Evolutionary conservation across 1,139 yeast genomes (phyloP).

Genomic region (Magnusiomyces sp.): DNA sequence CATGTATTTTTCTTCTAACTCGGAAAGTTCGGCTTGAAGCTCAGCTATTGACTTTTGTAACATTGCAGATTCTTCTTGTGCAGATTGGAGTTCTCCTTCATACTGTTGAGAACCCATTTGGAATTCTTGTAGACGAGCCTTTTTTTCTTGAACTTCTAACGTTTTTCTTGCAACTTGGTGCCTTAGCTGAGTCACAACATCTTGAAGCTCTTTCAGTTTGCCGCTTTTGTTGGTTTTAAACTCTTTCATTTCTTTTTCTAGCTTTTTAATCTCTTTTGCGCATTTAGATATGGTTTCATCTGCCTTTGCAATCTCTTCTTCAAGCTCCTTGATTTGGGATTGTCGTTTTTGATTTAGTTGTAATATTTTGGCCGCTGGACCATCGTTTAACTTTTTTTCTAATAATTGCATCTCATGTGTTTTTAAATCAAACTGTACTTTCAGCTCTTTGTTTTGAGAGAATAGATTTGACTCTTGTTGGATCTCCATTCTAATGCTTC

Average conservation of each 20-base stretch:
- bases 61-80: slow-evolving; percentile 37
- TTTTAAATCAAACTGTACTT: slow-evolving; percentile 56
- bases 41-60: slow-evolving; percentile 35
- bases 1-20: slow-evolving; percentile 29
- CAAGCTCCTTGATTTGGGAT: slow-evolving; percentile 42
- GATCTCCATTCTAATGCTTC: slow-evolving; percentile 38
- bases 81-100: slow-evolving; percentile 44
- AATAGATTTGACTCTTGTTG: slow-evolving; percentile 41
- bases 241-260: slow-evolving; percentile 75
- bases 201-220: slow-evolving; percentile 60
- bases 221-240: slow-evolving; percentile 73
- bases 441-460: slow-evolving; percentile 47
- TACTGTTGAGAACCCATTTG: slow-evolving; percentile 72
- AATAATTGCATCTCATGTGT: slow-evolving; percentile 61
- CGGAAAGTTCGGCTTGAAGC: slow-evolving; percentile 31
- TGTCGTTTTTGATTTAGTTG: slow-evolving; percentile 43
- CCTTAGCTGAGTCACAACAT: slow-evolving; percentile 13
- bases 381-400: slow-evolving; percentile 50
- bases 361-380: slow-evolving; percentile 49
- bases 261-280: slow-evolving; percentile 41
- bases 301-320: slow-evolving; percentile 35
- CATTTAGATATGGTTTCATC: slow-evolving; percentile 26
- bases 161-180: slow-evolving; percentile 33
- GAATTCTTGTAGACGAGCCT: slow-evolving; percentile 51
- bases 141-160: slow-evolving; percentile 38